Evolutionary conservation across 352 stramenopile genomes (phyloP).

Genomic region (Pythium aphanidermatum): DNA sequence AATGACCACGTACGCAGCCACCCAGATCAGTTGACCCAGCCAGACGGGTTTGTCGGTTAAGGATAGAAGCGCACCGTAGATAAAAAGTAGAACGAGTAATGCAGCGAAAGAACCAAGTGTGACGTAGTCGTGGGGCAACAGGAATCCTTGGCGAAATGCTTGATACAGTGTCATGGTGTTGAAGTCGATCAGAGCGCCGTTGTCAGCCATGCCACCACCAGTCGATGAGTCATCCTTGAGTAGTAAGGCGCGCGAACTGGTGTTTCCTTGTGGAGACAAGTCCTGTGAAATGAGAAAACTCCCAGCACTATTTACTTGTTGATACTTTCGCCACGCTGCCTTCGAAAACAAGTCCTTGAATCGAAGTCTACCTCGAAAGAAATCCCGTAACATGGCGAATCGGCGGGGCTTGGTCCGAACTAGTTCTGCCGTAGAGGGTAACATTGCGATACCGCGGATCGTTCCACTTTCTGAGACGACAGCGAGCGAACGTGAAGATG

Average conservation of each 20-base stretch:
- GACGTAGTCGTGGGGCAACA: conserved; percentile 70
- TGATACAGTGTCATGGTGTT: conserved; percentile 67
- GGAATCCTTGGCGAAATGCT: conserved; percentile 57
- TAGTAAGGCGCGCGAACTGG: conserved; percentile 12
- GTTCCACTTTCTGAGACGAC: conserved; percentile 5
- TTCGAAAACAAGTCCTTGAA: conserved; percentile 37
- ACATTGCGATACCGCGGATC: conserved; percentile 11
- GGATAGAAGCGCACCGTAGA: conserved; percentile 64
- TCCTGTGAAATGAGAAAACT: not conserved
- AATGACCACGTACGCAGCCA: conserved; percentile 45
- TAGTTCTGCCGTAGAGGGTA: conserved; percentile 1
- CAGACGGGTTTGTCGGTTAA: conserved; percentile 57
- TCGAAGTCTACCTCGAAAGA: conserved; percentile 26
- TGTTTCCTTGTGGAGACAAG: conserved; percentile 13
- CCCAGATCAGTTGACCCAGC: conserved; percentile 73
- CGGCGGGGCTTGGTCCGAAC: not conserved
- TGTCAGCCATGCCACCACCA: not conserved
- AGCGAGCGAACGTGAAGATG: conserved; percentile 1
- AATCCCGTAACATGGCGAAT: conserved; percentile 34
- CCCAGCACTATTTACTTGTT: conserved; percentile 24
- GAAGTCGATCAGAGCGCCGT: conserved; percentile 45
- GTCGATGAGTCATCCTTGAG: not conserved
- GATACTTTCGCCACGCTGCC: conserved; percentile 55
- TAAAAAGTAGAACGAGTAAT: conserved; percentile 45
- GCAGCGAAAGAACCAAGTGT: conserved; percentile 55